phyloP scores from a whole-genome alignment of 345 rosid genomes.

The Salix caprea region DNA sequence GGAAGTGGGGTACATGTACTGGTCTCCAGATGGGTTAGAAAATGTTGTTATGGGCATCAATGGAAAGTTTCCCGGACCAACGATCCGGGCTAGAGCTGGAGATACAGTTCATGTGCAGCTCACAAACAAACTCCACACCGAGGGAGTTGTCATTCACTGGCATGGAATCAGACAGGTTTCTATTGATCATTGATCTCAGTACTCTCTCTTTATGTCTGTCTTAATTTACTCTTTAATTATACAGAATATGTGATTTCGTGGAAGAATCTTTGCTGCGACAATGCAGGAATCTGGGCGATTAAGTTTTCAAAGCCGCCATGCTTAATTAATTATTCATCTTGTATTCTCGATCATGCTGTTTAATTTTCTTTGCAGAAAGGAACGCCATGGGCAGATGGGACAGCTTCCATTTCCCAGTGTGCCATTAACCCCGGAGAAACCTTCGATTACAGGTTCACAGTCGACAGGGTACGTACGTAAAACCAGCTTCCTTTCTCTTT shows the following conservation, averaged over 20 bases:
- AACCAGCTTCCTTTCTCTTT: background rate
- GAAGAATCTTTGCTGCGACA: background rate
- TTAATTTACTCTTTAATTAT: no score
- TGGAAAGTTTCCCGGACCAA: constrained; percentile 86
- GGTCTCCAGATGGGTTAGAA: constrained; percentile 75
- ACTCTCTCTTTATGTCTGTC: background rate
- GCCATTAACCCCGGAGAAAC: constrained; percentile 74
- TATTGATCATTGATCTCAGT: background rate
- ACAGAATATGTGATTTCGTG: background rate
- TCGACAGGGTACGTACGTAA: constrained; percentile 54
- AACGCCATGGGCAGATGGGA: constrained; percentile 90
- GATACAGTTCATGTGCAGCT: constrained; percentile 57
- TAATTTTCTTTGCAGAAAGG: constrained; percentile 45
- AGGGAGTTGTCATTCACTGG: constrained; percentile 90
- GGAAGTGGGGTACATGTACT: constrained; percentile 57
- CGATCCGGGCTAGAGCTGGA: constrained; percentile 55
- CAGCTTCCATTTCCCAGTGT: constrained; percentile 78
- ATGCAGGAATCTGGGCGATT: no score
- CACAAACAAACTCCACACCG: constrained; percentile 61
- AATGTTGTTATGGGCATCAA: constrained; percentile 63
- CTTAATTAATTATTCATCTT: no score
- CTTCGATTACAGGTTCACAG: constrained; percentile 61
- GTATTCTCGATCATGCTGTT: no score
- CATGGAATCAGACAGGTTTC: constrained; percentile 86
- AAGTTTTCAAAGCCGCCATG: no score